Percentiles rank a stretch among this genome's conserved stretches.
Evolutionary conservation across 345 rosid species (phyloP).

Genomic region (Cardamine resedifolia): DNA sequence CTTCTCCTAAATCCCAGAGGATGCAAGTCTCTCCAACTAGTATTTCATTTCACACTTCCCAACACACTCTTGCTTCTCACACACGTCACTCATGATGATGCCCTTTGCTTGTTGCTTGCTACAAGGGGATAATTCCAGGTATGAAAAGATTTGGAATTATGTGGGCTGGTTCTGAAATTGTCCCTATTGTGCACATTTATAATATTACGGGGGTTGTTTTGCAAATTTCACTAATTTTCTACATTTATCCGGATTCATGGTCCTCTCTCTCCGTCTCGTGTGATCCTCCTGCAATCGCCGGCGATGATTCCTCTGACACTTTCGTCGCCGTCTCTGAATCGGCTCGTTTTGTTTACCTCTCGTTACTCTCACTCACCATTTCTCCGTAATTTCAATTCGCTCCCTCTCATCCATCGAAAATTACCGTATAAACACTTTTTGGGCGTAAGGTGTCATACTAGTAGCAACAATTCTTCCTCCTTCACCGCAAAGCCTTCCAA

Average conservation of each 20-base stretch:
- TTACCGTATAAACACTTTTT: slow-evolving; percentile 33
- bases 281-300: slow-evolving; percentile 41
- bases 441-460: slow-evolving; percentile 43
- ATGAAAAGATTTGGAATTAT: too few relatives aligned
- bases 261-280: slow-evolving; percentile 1
- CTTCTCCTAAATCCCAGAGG: too few relatives aligned
- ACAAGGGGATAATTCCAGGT: too few relatives aligned
- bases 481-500: slow-evolving; percentile 78
- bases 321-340: slow-evolving; percentile 43
- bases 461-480: slow-evolving; percentile 41
- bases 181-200: too few relatives aligned
- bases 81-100: too few relatives aligned
- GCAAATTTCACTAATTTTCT: not conserved
- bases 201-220: slow-evolving; percentile 3
- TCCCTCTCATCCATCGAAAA: slow-evolving; percentile 25
- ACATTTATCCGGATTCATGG: not conserved
- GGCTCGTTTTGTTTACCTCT: slow-evolving; percentile 39
- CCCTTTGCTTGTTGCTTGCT: too few relatives aligned
- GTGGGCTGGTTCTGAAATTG: too few relatives aligned
- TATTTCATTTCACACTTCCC: too few relatives aligned
- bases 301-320: slow-evolving; percentile 52
- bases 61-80: too few relatives aligned
- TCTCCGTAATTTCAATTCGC: slow-evolving; percentile 36
- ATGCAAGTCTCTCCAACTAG: too few relatives aligned
- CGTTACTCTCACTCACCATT: slow-evolving; percentile 43